Evolutionary conservation across 164 flowering plant species (phyloP).

Genomic region (Warburgia ugandensis): DNA sequence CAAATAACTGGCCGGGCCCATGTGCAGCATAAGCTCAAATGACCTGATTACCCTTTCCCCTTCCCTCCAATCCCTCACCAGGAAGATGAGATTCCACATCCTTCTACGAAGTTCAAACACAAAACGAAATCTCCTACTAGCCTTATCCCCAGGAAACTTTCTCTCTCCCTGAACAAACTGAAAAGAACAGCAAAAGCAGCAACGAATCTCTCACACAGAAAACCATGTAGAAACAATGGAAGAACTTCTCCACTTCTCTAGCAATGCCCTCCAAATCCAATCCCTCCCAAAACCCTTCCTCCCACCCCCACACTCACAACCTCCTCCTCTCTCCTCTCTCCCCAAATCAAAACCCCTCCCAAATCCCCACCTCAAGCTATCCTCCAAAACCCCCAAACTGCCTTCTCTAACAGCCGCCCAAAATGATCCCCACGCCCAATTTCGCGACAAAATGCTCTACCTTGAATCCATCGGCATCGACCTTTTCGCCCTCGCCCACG

Average conservation of each 20-base stretch:
- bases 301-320: slow-evolving; percentile 21
- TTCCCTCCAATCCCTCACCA: too few relatives aligned
- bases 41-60: too few relatives aligned
- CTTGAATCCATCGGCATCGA: slow-evolving; percentile 85
- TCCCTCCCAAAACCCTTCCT: slow-evolving; percentile 21
- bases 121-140: too few relatives aligned
- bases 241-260: slow-evolving; percentile 27
- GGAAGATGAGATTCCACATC: too few relatives aligned
- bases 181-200: too few relatives aligned
- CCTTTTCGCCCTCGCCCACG: slow-evolving; percentile 36
- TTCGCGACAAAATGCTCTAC: slow-evolving; percentile 65
- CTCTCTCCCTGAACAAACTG: too few relatives aligned
- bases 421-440: slow-evolving; percentile 13
- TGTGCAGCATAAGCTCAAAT: too few relatives aligned
- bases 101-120: too few relatives aligned
- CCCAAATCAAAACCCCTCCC: slow-evolving; percentile 12
- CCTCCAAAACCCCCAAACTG: slow-evolving; percentile 18
- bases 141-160: too few relatives aligned
- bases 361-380: too few relatives aligned
- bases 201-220: not conserved
- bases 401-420: slow-evolving; percentile 11
- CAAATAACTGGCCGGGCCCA: too few relatives aligned
- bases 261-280: too few relatives aligned
- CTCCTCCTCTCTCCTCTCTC: slow-evolving; percentile 17
- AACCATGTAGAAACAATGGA: slow-evolving; percentile 25